Evolutionary conservation across 1,284 basidiomycete species (phyloP).

Genomic region (Coriolopsis trogii): DNA sequence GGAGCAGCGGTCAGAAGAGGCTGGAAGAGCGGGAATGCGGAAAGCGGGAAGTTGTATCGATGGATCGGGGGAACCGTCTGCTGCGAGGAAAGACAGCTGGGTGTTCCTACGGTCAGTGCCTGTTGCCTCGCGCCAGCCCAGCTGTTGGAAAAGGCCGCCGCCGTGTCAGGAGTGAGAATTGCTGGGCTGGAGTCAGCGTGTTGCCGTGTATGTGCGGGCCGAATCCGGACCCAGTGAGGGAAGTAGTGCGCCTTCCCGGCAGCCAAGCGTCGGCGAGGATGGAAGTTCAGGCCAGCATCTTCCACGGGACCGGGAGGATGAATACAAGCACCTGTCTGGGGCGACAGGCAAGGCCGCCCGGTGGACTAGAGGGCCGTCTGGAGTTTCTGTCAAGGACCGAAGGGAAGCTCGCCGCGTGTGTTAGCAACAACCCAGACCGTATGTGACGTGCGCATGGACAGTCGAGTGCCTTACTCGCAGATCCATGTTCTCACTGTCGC

Average conservation of each 20-base stretch:
- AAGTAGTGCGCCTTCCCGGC: neutral
- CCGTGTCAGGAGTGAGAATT: constrained; percentile 1
- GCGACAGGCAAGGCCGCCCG: constrained; percentile 2
- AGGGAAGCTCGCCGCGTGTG: constrained; percentile 3
- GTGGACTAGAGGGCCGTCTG: neutral
- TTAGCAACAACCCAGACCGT: neutral
- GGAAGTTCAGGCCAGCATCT: neutral
- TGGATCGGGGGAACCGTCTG: constrained; percentile 2
- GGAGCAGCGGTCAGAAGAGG: neutral
- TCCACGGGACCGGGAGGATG: constrained; percentile 2
- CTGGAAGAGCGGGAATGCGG: neutral
- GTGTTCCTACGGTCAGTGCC: too few relatives aligned
- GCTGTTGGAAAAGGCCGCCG: neutral
- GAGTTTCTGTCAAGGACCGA: neutral
- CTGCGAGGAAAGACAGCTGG: neutral
- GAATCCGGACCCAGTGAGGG: constrained; percentile 10
- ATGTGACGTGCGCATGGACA: neutral
- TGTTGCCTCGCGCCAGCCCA: neutral
- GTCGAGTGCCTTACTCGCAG: constrained; percentile 2
- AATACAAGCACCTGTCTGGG: constrained; percentile 1
- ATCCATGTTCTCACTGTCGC: constrained; percentile 5
- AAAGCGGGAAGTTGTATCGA: constrained; percentile 1
- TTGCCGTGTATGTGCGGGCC: constrained; percentile 2
- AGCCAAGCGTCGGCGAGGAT: neutral
- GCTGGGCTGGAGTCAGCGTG: neutral